Evolutionary conservation across 805 yeast species (phyloP).

Genomic region (Hyphopichia homilentoma): DNA sequence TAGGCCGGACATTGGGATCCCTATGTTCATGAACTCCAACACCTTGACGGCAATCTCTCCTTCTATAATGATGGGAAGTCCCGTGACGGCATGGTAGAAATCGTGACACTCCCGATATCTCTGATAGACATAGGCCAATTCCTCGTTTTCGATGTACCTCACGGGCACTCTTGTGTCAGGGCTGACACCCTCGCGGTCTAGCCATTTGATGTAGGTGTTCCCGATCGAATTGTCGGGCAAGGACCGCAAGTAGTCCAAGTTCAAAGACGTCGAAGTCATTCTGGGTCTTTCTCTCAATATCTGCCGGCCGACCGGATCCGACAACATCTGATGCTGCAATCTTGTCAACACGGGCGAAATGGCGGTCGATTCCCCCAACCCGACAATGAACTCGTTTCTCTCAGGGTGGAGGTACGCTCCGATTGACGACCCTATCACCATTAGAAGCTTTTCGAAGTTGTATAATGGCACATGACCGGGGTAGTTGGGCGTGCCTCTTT

Average conservation of each 20-base stretch:
- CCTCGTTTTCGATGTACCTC: constrained; percentile 81
- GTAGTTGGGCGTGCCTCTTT: constrained; percentile 46
- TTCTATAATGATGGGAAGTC: constrained; percentile 85
- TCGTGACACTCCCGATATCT: constrained; percentile 96
- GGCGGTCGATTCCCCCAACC: constrained; percentile 89
- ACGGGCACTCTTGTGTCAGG: constrained; percentile 94
- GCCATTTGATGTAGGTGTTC: constrained; percentile 73
- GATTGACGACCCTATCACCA: constrained; percentile 70
- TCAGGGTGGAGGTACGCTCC: constrained; percentile 79
- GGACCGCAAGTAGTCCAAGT: constrained; percentile 54
- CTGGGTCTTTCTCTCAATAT: constrained; percentile 79
- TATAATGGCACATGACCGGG: constrained; percentile 80
- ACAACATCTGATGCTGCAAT: constrained; percentile 70
- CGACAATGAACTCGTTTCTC: constrained; percentile 69
- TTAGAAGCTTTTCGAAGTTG: constrained; percentile 53
- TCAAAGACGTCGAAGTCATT: constrained; percentile 68
- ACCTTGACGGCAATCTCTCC: constrained; percentile 96
- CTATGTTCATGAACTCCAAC: constrained; percentile 86
- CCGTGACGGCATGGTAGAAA: constrained; percentile 89
- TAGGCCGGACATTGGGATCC: constrained; percentile 92
- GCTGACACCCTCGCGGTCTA: constrained; percentile 80
- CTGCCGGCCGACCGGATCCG: constrained; percentile 70
- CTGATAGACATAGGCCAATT: constrained; percentile 87
- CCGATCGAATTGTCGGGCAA: constrained; percentile 76
- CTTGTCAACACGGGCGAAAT: constrained; percentile 59